phyloP scores from a whole-genome alignment of 441 rosid species.

The Arabidopsis lyrata region DNA sequence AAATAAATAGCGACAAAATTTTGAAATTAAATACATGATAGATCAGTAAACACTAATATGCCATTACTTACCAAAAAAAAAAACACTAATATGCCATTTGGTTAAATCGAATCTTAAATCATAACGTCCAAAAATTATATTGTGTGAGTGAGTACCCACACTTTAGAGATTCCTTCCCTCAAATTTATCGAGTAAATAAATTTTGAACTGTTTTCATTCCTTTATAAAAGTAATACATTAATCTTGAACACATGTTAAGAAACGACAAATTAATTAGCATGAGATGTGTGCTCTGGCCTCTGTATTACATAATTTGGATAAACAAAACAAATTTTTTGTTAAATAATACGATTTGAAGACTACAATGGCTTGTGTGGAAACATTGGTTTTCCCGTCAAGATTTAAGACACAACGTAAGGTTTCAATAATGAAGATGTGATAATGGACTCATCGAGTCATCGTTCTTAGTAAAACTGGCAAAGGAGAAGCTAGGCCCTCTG shows the following conservation, averaged over 20 bases:
- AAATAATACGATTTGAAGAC: neutral
- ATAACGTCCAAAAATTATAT: neutral
- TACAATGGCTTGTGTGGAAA: neutral
- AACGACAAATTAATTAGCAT: neutral
- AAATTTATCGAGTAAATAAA: neutral
- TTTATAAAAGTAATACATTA: neutral
- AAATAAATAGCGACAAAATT: neutral
- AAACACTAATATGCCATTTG: neutral
- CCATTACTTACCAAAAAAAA: no score
- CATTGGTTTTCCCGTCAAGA: neutral
- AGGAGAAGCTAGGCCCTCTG: neutral
- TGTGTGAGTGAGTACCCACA: slow-evolving; percentile 20
- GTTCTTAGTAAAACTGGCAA: neutral
- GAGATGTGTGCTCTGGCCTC: neutral
- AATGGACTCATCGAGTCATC: neutral
- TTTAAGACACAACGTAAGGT: neutral
- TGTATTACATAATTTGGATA: neutral
- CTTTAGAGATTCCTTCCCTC: slow-evolving; percentile 8
- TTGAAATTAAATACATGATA: neutral
- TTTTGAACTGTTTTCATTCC: neutral
- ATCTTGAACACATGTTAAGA: neutral
- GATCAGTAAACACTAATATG: neutral
- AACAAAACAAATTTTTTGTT: neutral
- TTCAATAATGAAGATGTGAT: neutral
- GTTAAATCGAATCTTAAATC: neutral